Conservation (phyloP, 2,329 filamentous ascomycete genomes). For the Hymenoscyphus occultus region DNA sequence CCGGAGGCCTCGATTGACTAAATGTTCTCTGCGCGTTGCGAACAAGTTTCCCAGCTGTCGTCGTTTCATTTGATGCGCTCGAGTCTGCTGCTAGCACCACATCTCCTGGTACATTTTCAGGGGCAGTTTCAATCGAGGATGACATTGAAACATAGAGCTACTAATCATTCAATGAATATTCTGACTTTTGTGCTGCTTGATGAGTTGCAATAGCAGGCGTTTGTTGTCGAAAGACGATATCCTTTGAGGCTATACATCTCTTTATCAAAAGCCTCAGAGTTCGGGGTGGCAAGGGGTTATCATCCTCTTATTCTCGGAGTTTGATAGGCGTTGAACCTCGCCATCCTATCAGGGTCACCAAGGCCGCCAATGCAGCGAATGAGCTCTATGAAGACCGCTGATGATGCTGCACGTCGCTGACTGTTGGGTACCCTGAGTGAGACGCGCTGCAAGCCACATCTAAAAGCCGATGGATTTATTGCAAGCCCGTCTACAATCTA, state of each 20-base stretch:
- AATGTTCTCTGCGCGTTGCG: constrained; percentile 20
- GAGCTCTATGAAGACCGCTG: neutral
- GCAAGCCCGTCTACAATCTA: neutral
- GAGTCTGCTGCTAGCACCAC: constrained; percentile 11
- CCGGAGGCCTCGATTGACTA: constrained; percentile 22
- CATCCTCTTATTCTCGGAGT: constrained; percentile 3
- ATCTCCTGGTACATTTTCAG: neutral
- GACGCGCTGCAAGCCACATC: constrained; percentile 1
- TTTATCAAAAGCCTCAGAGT: neutral
- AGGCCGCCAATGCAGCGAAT: neutral
- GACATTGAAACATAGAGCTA: neutral
- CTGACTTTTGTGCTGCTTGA: neutral
- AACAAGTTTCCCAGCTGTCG: constrained; percentile 10
- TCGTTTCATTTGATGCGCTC: constrained; percentile 10
- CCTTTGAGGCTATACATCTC: neutral
- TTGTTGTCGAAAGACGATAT: neutral
- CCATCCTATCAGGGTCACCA: neutral
- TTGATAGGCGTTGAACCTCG: neutral
- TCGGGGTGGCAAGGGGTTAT: neutral
- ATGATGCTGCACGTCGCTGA: constrained; percentile 9
- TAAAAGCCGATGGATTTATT: neutral
- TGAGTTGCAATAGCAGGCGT: neutral
- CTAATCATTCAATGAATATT: neutral
- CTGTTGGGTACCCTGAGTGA: neutral
- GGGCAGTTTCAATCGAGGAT: neutral